Evolutionary conservation across 1,284 basidiomycete genomes (phyloP).

Genomic region (Boletus nobilissimus): DNA sequence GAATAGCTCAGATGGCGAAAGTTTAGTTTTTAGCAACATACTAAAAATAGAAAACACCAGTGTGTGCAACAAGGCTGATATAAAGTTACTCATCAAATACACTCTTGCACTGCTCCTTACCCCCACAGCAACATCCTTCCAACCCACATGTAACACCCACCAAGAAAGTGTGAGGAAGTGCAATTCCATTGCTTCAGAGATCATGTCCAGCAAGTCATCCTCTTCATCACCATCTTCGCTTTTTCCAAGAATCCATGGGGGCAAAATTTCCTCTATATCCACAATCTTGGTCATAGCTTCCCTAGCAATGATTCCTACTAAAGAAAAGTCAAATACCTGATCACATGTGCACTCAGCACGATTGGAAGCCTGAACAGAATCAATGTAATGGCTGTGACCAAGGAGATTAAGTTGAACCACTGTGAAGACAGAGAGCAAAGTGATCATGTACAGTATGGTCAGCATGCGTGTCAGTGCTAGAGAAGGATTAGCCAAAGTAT

Average conservation of each 20-base stretch:
- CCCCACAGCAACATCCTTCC: slow-evolving; percentile 82
- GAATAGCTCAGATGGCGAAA: slow-evolving; percentile 75
- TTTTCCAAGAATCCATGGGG: slow-evolving; percentile 38
- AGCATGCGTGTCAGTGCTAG: slow-evolving; percentile 87
- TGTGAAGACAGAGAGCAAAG: slow-evolving; percentile 84
- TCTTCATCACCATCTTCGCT: slow-evolving; percentile 28
- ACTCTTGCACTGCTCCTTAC: slow-evolving; percentile 78
- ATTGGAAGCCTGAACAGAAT: slow-evolving; percentile 72
- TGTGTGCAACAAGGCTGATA: neutral
- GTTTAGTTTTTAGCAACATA: slow-evolving; percentile 80
- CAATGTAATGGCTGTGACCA: slow-evolving; percentile 84
- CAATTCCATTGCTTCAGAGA: slow-evolving; percentile 72
- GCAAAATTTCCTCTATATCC: slow-evolving; percentile 41
- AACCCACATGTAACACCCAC: slow-evolving; percentile 92
- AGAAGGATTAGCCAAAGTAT: slow-evolving; percentile 15
- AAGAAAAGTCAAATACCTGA: slow-evolving; percentile 37
- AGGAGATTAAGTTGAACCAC: slow-evolving; percentile 86
- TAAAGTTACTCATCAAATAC: slow-evolving; percentile 78
- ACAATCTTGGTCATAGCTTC: slow-evolving; percentile 40
- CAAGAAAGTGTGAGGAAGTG: slow-evolving; percentile 88
- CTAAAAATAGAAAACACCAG: slow-evolving; percentile 51
- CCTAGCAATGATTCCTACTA: slow-evolving; percentile 39
- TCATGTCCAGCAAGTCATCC: slow-evolving; percentile 40
- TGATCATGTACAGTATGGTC: slow-evolving; percentile 84
- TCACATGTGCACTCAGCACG: slow-evolving; percentile 68